A percentile compares a stretch with the other conserved stretches of the same genome.
phyloP scores from a whole-genome alignment of 768 basidiomycete species.

The Gelatoporia subvermispora region DNA sequence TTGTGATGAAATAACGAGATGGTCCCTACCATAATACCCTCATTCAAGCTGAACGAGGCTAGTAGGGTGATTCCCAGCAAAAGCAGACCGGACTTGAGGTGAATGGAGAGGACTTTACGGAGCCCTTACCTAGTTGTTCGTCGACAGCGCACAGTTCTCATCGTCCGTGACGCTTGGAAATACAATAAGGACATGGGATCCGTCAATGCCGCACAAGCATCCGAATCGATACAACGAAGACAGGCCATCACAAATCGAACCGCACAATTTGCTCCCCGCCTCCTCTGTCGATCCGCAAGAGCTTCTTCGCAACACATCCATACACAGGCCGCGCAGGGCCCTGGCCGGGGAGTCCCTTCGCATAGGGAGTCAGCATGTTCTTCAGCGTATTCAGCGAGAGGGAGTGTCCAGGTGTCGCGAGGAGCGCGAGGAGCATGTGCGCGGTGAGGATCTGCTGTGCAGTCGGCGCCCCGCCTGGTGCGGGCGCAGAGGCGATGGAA shows the following conservation, averaged over 20 bases:
- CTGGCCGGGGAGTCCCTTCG: constrained; percentile 33
- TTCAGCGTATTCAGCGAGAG: constrained; percentile 63
- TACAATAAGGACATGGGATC: too few relatives aligned
- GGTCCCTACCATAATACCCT: too few relatives aligned
- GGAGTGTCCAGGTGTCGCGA: constrained; percentile 46
- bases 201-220: too few relatives aligned
- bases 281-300: constrained; percentile 73
- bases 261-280: constrained; percentile 71
- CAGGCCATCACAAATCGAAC: constrained; percentile 47
- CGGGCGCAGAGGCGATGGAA: constrained; percentile 31
- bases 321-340: constrained; percentile 63
- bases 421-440: constrained; percentile 54
- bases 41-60: too few relatives aligned
- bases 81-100: too few relatives aligned
- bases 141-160: too few relatives aligned
- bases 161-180: too few relatives aligned
- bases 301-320: constrained; percentile 74
- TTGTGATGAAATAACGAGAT: too few relatives aligned
- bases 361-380: constrained; percentile 44
- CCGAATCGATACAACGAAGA: too few relatives aligned
- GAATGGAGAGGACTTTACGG: too few relatives aligned
- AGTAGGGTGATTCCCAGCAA: too few relatives aligned
- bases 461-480: constrained; percentile 37
- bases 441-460: constrained; percentile 71
- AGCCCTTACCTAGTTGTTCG: too few relatives aligned